Evolutionary conservation across 257 asterid species (phyloP).

Genomic region (Primulina tabacum): DNA sequence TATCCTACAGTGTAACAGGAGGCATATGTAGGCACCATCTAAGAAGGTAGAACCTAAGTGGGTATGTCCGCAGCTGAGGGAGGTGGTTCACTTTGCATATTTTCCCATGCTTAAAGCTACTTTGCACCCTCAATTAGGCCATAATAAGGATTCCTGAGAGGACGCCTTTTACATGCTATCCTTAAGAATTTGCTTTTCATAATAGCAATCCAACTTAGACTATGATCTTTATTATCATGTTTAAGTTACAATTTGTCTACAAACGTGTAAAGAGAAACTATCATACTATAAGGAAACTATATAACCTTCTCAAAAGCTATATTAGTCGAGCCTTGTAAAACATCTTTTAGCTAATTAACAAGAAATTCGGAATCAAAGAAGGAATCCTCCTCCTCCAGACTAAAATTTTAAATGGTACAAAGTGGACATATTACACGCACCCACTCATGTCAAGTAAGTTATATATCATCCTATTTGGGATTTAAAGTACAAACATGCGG

Average conservation of each 20-base stretch:
- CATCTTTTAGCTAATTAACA: background rate
- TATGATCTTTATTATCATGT: background rate
- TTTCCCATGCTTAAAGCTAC: too few relatives aligned
- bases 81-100: background rate
- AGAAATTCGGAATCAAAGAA: constrained; percentile 11
- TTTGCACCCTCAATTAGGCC: background rate
- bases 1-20: background rate
- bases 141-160: background rate
- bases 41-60: background rate
- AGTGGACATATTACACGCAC: background rate
- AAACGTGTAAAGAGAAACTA: constrained; percentile 18
- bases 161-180: background rate
- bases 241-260: too few relatives aligned
- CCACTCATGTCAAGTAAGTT: constrained; percentile 11
- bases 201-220: background rate
- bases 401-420: constrained; percentile 5
- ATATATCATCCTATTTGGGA: constrained; percentile 5
- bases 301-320: constrained; percentile 1
- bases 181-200: background rate
- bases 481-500: background rate
- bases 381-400: constrained; percentile 1
- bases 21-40: background rate
- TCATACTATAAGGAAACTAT: constrained; percentile 10
- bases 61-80: background rate
- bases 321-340: background rate